These are phyloP conservation scores for Pisolithus albus DNA, from an alignment of 768 basidiomycete genomes.

Conservation along the genomic window DNA sequence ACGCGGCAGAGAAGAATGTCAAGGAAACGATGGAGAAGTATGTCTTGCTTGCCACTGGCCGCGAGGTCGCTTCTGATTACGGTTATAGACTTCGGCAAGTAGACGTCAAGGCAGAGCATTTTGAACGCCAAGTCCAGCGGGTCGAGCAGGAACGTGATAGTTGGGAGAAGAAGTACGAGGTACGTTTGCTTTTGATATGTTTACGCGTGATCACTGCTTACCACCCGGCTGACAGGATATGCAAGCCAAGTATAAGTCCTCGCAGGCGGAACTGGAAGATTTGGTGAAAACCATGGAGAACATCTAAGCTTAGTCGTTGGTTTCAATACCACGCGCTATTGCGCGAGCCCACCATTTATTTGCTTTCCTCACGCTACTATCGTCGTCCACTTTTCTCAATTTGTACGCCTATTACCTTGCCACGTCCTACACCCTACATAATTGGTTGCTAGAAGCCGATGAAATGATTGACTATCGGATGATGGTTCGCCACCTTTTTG, in stretches of 20 bases:
- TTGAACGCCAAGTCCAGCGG: conserved; percentile 83
- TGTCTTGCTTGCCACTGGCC: conserved; percentile 27
- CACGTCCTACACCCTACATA: conserved; percentile 16
- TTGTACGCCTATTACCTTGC: conserved; percentile 18
- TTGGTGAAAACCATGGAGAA: conserved; percentile 71
- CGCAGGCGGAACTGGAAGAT: conserved; percentile 80
- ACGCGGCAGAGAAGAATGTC: conserved; percentile 90
- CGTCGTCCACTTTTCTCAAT: conserved; percentile 14
- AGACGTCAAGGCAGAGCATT: conserved; percentile 98
- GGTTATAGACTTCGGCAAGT: conserved; percentile 78
- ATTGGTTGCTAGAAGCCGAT: conserved; percentile 16
- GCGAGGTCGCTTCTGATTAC: conserved; percentile 14
- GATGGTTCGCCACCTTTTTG: too few species aligned
- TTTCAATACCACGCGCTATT: neutral
- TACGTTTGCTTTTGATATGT: conserved; percentile 29
- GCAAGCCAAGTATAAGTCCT: conserved; percentile 58
- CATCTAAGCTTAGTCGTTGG: conserved; percentile 35
- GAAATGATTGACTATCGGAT: conserved; percentile 1
- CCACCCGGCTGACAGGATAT: conserved; percentile 47
- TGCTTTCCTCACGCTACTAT: conserved; percentile 3
- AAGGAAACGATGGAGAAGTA: conserved; percentile 97
- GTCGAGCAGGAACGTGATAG: conserved; percentile 85
- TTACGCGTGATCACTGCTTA: conserved; percentile 2
- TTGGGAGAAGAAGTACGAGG: conserved; percentile 96
- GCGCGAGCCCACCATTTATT: neutral